Evolutionary conservation across 352 stramenopile genomes (phyloP).

Genomic region (Plasmopara muralis): DNA sequence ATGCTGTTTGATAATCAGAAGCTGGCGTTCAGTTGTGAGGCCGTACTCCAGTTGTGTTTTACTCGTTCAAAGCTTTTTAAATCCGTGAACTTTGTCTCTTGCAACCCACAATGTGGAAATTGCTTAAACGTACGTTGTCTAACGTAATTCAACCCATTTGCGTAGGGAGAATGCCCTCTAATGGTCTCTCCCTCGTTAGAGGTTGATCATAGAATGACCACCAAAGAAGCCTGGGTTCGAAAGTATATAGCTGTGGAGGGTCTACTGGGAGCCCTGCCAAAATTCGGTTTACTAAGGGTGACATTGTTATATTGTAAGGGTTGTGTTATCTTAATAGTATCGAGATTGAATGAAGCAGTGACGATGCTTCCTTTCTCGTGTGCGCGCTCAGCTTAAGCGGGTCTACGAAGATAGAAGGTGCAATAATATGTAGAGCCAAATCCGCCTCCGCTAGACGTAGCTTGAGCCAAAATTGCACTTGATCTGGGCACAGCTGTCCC

Average conservation of each 20-base stretch:
- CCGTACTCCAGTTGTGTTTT: neutral
- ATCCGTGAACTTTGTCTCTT: neutral
- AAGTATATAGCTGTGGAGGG: neutral
- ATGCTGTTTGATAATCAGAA: neutral
- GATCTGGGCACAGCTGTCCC: constrained; percentile 33
- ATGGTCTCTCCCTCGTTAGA: neutral
- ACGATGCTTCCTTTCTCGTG: neutral
- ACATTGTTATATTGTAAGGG: neutral
- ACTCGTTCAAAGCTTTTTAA: neutral
- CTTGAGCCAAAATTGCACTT: constrained; percentile 1
- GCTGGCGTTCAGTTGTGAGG: neutral
- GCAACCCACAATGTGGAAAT: too few species aligned
- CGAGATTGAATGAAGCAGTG: neutral
- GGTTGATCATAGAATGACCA: neutral
- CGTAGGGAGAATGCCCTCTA: neutral
- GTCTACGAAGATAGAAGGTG: neutral
- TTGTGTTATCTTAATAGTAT: neutral
- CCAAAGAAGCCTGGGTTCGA: neutral
- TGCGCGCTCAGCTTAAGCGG: neutral
- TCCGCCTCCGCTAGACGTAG: neutral
- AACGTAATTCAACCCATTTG: neutral
- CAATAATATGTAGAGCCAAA: constrained; percentile 1
- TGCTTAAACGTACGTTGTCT: neutral
- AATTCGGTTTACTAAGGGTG: neutral
- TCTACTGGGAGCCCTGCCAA: neutral